Conservation (phyloP, 176 grass and related monocot genomes). For the Bothriochloa decipiens region DNA sequence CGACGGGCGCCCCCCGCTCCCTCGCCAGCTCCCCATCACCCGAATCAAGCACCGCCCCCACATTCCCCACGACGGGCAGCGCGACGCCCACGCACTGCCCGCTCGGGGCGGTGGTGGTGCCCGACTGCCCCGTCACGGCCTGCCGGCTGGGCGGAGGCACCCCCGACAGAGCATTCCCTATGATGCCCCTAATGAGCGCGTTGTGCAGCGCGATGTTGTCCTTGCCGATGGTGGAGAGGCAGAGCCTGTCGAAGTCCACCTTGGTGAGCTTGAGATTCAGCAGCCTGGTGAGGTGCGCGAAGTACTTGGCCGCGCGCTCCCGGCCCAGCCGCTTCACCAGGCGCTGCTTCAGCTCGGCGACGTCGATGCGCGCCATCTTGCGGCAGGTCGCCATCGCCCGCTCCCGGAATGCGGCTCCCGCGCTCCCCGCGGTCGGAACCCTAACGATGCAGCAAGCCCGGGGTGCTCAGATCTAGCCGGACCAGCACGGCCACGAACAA, state of each 20-base stretch:
- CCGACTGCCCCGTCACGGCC: conserved; percentile 61
- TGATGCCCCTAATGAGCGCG: conserved; percentile 60
- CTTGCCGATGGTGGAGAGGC: conserved; percentile 63
- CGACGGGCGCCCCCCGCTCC: conserved; percentile 45
- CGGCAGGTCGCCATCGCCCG: conserved; percentile 58
- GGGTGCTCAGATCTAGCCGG: conserved; percentile 20
- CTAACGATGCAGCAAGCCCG: conserved; percentile 25
- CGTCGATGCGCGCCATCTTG: conserved; percentile 61
- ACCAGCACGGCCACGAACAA: background rate
- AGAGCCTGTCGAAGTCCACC: conserved; percentile 63
- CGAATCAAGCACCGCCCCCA: conserved; percentile 49
- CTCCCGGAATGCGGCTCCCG: conserved; percentile 17
- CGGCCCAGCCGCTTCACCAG: conserved; percentile 70
- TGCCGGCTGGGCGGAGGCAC: conserved; percentile 64
- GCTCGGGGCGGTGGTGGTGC: conserved; percentile 61
- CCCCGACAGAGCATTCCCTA: conserved; percentile 65
- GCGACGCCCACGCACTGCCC: conserved; percentile 46
- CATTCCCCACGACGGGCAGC: conserved; percentile 43
- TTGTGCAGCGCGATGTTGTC: conserved; percentile 84
- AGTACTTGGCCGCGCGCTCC: conserved; percentile 65
- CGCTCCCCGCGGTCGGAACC: conserved; percentile 21
- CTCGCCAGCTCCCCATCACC: conserved; percentile 36
- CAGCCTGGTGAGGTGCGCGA: conserved; percentile 60
- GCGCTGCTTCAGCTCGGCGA: conserved; percentile 61
- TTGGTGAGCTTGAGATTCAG: conserved; percentile 75